phyloP scores from a whole-genome alignment of 495 filamentous ascomycete genomes.

The Chaetomium cochliodes region DNA sequence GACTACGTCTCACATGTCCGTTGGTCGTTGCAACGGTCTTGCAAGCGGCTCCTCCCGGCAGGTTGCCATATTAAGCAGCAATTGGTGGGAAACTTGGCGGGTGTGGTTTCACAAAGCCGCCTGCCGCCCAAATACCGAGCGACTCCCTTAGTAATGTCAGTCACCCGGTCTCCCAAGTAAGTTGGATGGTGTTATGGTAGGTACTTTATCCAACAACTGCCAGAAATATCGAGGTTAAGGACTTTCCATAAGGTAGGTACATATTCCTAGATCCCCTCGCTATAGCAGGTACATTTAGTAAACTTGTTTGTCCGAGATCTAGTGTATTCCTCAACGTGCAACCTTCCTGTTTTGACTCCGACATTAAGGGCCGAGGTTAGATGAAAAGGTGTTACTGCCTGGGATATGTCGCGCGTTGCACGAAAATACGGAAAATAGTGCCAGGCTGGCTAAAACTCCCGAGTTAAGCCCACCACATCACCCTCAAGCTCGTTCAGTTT shows the following conservation, averaged over 20 bases:
- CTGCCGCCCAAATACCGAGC: not conserved
- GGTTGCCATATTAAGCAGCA: too few species aligned
- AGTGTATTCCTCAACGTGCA: not conserved
- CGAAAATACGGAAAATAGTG: not conserved
- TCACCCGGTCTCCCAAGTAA: too few species aligned
- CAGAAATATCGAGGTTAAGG: too few species aligned
- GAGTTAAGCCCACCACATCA: not conserved
- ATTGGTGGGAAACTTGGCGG: not conserved
- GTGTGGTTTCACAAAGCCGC: not conserved
- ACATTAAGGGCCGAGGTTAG: not conserved
- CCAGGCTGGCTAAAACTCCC: not conserved
- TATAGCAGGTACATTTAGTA: not conserved
- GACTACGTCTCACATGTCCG: not conserved
- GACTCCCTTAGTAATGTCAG: too few species aligned
- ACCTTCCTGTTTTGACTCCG: not conserved
- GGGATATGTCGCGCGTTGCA: not conserved
- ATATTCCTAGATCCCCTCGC: not conserved
- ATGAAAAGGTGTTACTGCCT: not conserved
- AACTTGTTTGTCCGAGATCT: not conserved
- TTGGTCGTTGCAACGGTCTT: slow-evolving; percentile 5
- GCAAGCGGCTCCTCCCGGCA: not conserved
- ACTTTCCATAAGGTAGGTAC: not conserved
- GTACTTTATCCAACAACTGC: too few species aligned
- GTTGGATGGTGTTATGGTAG: too few species aligned
- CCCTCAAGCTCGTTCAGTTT: not conserved